Evolutionary conservation across 2,329 filamentous ascomycete species (phyloP).

Genomic region (Fusarium sp.): DNA sequence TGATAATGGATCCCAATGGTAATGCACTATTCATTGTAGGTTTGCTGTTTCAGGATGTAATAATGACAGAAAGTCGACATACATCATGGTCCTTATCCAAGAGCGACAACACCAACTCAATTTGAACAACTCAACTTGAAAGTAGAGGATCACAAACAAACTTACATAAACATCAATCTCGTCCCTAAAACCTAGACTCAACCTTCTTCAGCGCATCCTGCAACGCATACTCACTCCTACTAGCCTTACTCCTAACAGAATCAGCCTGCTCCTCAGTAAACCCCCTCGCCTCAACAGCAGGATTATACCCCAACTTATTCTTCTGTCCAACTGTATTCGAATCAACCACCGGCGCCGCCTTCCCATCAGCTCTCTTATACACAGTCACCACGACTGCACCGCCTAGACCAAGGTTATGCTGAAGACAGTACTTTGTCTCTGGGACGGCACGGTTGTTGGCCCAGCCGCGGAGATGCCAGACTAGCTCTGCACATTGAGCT

Average conservation of each 20-base stretch:
- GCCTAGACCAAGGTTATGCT: constrained; percentile 94
- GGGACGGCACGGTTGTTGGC: constrained; percentile 86
- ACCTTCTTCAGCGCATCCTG: constrained; percentile 68
- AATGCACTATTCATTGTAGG: background rate
- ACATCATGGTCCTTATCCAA: background rate
- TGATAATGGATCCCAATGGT: background rate
- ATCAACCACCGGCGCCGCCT: constrained; percentile 69
- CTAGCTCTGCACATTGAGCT: constrained; percentile 93
- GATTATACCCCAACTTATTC: constrained; percentile 88
- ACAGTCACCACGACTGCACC: constrained; percentile 92
- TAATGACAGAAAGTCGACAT: too few relatives aligned
- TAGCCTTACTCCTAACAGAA: constrained; percentile 76
- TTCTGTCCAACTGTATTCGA: constrained; percentile 73
- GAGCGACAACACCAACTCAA: background rate
- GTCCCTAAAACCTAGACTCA: constrained; percentile 51
- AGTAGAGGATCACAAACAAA: background rate
- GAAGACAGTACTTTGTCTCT: constrained; percentile 78
- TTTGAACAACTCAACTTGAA: background rate
- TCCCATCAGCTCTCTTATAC: constrained; percentile 85
- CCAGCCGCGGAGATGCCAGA: constrained; percentile 97
- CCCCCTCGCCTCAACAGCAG: constrained; percentile 88
- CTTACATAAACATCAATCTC: background rate
- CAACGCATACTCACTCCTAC: constrained; percentile 79
- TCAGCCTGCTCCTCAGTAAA: constrained; percentile 83
- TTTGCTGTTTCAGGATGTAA: too few relatives aligned